A percentile compares a stretch with the other conserved stretches of the same genome.
phyloP scores from a whole-genome alignment of 495 filamentous ascomycete genomes.

The Daldinia loculata region DNA sequence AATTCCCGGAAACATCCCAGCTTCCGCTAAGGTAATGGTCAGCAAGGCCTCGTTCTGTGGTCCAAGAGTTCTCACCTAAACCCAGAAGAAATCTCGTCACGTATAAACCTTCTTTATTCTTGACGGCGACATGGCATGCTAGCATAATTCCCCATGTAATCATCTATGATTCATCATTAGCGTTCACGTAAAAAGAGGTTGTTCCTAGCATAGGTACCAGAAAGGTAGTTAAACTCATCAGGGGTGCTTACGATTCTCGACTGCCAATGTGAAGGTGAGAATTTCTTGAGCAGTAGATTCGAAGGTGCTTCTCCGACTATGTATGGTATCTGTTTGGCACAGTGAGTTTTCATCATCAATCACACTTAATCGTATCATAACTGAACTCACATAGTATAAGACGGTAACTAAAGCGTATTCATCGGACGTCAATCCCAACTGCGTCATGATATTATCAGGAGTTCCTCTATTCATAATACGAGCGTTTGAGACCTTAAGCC shows the following conservation, averaged over 20 bases:
- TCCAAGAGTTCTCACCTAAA: slow-evolving; percentile 32
- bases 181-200: not conserved
- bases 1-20: slow-evolving; percentile 55
- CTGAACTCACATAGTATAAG: slow-evolving; percentile 45
- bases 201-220: too few species aligned
- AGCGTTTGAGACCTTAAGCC: slow-evolving; percentile 50
- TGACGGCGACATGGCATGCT: slow-evolving; percentile 49
- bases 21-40: slow-evolving; percentile 42
- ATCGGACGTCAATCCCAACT: slow-evolving; percentile 50
- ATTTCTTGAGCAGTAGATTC: slow-evolving; percentile 52
- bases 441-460: slow-evolving; percentile 54
- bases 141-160: slow-evolving; percentile 52
- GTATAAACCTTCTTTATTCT: slow-evolving; percentile 48
- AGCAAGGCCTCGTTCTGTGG: not conserved
- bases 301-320: slow-evolving; percentile 57
- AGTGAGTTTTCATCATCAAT: slow-evolving; percentile 29
- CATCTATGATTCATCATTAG: slow-evolving; percentile 28
- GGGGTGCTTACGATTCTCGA: slow-evolving; percentile 46
- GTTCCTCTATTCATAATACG: slow-evolving; percentile 54
- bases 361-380: not conserved
- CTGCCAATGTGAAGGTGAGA: slow-evolving; percentile 53
- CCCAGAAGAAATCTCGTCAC: slow-evolving; percentile 51
- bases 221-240: not conserved
- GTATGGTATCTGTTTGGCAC: slow-evolving; percentile 52
- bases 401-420: slow-evolving; percentile 46